Evolutionary conservation across 495 filamentous ascomycete genomes (phyloP), one percentile per base, ranked within the genome.

Genomic region (Thermothielavioides terrestris): DNA sequence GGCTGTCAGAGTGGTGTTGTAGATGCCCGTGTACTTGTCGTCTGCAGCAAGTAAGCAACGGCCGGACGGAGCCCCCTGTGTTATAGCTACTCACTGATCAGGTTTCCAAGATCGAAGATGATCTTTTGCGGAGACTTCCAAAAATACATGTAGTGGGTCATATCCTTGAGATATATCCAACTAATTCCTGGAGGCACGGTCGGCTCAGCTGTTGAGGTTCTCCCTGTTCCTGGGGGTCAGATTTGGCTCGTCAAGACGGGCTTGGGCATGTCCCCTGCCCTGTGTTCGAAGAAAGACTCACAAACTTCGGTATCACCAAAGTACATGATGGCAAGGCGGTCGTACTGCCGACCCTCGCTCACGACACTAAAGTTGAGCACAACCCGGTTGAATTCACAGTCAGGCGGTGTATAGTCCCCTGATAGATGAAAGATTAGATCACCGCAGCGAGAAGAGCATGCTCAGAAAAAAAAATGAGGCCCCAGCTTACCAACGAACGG

Each of bases 181-280:
- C 63, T 59, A 35, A 94, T 91, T 1, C 89, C 88, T 0, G 66
- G 68, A 37, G 75, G 72, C 2, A 57, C 42, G 0, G 79, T 86
- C 3, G 89, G 89, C 66, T 95, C 85, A 0, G 88, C 88, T 5
- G 89, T 95, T 11, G 86, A 91, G 3, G 89, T 94, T 21, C 89
- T 73, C 71, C 62, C 55, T 56, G 1, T n/a, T 18, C 3, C n/a
- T 6, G 6, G 14, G 3, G 10, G 36, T 45, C 14, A 40, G 23
- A 14, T 9, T 1, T 11, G 12, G 11, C 12, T 25, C n/a, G 12
- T 23, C 17, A 14, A 6, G 41, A 43, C n/a, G 11, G 32, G 9
- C 9, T 27, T 26, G 23, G 12, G 10, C 31, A 40, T 14, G 38
- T n/a, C n/a, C n/a, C n/a, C n/a, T n/a, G n/a, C n/a, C n/a, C n/a